Base-by-base conservation (phyloP, 73 alveolate species). In the Urostyla sp. region DNA sequence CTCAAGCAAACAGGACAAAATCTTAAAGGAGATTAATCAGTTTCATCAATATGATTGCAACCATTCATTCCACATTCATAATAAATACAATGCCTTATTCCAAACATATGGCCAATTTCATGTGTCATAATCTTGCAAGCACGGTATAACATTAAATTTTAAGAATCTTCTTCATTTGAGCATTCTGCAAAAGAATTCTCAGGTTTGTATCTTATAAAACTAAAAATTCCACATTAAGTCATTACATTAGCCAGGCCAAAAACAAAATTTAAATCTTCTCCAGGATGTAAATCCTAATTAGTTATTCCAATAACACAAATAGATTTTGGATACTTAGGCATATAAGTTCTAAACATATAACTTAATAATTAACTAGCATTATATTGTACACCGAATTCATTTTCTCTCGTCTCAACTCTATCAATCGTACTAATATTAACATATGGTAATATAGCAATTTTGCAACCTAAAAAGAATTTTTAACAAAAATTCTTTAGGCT, bases 11-110 rank as follows among this genome's bases (percentile, higher is more conserved):
- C 88, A 0, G 97, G 95, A 67, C 99, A 95, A 35, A 66, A 58
- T 36, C 69, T 38, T 38, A 80, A 15, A 1, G 92, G 91, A n/a
- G 75, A 80, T 51, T 86, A 90, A 67, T 92, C 80, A 75, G 84
- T 75, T 67, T 86, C 96, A 46, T 80, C 85, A 34, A 76, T 84
- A 56, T 86, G 92, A 61, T 84, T 74, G 30, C 93, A 69, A 20
- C 99, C 99, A 83, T 94, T 94, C 98, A 94, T 90, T 31, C 91
- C 84, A 73, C 99, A 94, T 51, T 88, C 84, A 87, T 83, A 81
- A 77, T 83, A 94, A 16, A 79, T 87, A 44, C 99, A 94, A 77
- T 94, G 96, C 66, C 84, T 81, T 77, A 94, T 80, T 40, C 99
- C 99, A 79, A 94, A 92, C 98, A 94, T 90, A 53, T 90, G 95